Evolutionary conservation across 768 basidiomycete genomes (phyloP).

Genomic region (Myochromella boudieri): DNA sequence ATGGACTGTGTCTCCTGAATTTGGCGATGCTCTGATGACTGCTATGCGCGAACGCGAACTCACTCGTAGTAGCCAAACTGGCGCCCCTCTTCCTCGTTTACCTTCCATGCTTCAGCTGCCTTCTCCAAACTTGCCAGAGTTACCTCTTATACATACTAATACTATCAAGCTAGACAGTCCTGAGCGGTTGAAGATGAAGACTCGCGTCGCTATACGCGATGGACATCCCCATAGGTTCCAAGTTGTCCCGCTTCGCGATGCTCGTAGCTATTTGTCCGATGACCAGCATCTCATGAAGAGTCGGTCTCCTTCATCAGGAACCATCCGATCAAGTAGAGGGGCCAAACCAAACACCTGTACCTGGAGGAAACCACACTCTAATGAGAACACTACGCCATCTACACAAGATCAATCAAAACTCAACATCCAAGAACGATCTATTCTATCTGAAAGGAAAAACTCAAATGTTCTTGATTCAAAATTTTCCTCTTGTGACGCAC

Average conservation of each 20-base stretch:
- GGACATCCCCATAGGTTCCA: conserved; percentile 43
- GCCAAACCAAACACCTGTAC: background rate
- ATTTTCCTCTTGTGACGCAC: background rate
- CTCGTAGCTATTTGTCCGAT: conserved; percentile 1
- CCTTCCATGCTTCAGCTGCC: conserved; percentile 17
- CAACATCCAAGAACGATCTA: conserved; percentile 1
- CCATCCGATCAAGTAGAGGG: no score
- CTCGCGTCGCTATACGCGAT: conserved; percentile 44
- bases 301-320: no score
- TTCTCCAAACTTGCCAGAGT: conserved; percentile 11
- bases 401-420: conserved; percentile 1
- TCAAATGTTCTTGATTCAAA: conserved; percentile 5
- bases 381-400: conserved; percentile 8
- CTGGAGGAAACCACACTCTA: conserved; percentile 7
- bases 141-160: conserved; percentile 4
- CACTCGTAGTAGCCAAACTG: conserved; percentile 10
- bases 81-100: conserved; percentile 17
- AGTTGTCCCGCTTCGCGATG: conserved; percentile 40
- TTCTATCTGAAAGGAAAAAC: conserved; percentile 8
- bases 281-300: no score
- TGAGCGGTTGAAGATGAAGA: conserved; percentile 40
- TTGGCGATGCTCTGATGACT: conserved; percentile 14
- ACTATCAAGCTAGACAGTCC: conserved; percentile 17
- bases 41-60: conserved; percentile 19
- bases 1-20: conserved; percentile 20